Base-by-base conservation (phyloP, 306 rosid genomes). In the Lathyrus tuberosus region DNA sequence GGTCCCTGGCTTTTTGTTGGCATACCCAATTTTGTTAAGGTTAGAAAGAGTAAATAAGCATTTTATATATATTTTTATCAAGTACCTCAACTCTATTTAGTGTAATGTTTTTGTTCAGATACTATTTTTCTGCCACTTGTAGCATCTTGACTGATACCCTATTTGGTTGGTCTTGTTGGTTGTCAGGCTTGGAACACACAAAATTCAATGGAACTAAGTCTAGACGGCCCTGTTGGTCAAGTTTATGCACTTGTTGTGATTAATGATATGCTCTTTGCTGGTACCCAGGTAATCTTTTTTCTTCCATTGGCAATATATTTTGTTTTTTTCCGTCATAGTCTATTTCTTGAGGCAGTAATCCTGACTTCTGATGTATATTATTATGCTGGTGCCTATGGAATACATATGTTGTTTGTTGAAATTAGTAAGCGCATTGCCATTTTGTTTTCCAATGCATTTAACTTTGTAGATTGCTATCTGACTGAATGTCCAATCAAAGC, bases 1-100 rank as follows among this genome's bases (percentile, higher is more conserved):
- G 98, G 98, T 63, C 92, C 96, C 56, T 94, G 98, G 98, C 65
- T 94, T 69, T 94, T 94, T 84, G 96, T 94, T 75, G 98, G 98
- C 60, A 69, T 90, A 49, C 89, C 90, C 46, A 86, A 88, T 80
- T 56, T 72, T 80, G 97, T 90, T 38, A 90, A 91, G 97, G 98
- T 94, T 77, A 58, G 83, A 48, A 62, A 35, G 63, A 67, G 70
- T 28, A 46, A 43, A 54, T 15, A 48, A 46, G 15, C 51, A 22
- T 42, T 62, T 47, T 9, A 24, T 56, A 11, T 53, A 48, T 28
- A 17, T 69, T 69, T 37, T 53, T 18, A 30, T 42, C 16, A 81
- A 44, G 10, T 69, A 20, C 31, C 13, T 15, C 30, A 14, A 74
- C 38, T 26, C 15, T 69, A 38, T 81, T 65, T 64, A 58, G 44